These are phyloP conservation scores for Aspergillus floridensis DNA, from an alignment of 2,329 filamentous ascomycete genomes.

Conservation along the genomic window DNA sequence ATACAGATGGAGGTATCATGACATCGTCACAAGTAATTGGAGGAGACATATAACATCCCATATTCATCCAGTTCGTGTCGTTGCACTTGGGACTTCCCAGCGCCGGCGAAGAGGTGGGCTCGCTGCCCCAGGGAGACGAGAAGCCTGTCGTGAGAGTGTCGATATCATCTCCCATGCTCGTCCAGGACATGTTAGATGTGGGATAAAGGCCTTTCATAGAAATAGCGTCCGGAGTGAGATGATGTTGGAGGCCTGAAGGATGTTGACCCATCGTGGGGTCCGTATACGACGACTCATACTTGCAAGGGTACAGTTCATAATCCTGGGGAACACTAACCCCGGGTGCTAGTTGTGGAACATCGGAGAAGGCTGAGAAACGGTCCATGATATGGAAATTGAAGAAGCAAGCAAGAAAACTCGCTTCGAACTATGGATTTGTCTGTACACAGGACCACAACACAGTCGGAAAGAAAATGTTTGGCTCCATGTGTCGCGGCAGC, in stretches of 20 bases:
- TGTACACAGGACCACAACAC: neutral
- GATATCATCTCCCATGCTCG: neutral
- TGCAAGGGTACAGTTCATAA: conserved; percentile 4
- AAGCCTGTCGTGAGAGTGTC: conserved; percentile 2
- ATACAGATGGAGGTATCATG: conserved; percentile 10
- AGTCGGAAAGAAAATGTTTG: neutral
- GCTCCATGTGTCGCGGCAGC: conserved; percentile 1
- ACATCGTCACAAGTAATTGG: conserved; percentile 20
- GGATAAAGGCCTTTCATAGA: conserved; percentile 2
- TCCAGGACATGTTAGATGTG: neutral
- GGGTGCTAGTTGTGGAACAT: neutral
- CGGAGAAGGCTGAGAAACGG: conserved; percentile 2
- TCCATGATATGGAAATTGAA: neutral
- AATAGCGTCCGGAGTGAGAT: neutral
- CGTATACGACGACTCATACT: conserved; percentile 1
- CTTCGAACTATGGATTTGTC: neutral
- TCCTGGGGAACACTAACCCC: conserved; percentile 3
- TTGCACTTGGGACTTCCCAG: conserved; percentile 26
- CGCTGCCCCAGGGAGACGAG: conserved; percentile 20
- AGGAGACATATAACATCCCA: conserved; percentile 22
- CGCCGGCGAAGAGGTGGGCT: conserved; percentile 23
- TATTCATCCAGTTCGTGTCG: conserved; percentile 13
- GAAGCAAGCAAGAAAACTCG: neutral
- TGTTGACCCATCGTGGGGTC: conserved; percentile 5
- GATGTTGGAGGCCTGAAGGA: neutral